phyloP scores from a whole-genome alignment of 2,329 filamentous ascomycete species.

The Aspergillus aculeatinus region DNA sequence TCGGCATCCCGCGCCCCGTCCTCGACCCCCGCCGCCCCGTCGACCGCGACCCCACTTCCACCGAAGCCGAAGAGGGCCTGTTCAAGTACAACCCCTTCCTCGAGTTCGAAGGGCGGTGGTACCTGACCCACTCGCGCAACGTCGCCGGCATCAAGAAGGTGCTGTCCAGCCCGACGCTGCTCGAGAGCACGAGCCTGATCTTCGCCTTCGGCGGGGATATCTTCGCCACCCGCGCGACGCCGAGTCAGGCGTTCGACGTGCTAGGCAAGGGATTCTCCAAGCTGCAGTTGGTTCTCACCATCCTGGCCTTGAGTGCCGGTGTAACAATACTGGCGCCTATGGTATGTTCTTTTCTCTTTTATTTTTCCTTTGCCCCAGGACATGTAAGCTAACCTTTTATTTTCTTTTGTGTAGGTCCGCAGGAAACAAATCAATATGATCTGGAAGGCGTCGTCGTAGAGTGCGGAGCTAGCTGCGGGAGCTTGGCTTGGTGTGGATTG shows the following conservation, averaged over 20 bases:
- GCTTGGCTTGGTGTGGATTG: not conserved
- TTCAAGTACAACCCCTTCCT: constrained; percentile 72
- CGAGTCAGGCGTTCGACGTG: constrained; percentile 87
- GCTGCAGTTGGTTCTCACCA: constrained; percentile 77
- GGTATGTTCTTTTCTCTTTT: constrained; percentile 55
- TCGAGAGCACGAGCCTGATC: constrained; percentile 90
- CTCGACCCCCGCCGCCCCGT: constrained; percentile 86
- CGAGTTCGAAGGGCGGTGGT: constrained; percentile 78
- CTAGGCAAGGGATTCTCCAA: constrained; percentile 94
- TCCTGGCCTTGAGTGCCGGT: constrained; percentile 73
- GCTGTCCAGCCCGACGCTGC: constrained; percentile 70
- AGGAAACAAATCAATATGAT: constrained; percentile 10
- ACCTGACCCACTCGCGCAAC: constrained; percentile 78
- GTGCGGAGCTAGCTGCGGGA: not conserved
- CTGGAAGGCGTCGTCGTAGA: constrained; percentile 4
- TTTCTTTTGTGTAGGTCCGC: constrained; percentile 4
- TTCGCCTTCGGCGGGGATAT: constrained; percentile 84
- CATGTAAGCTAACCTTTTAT: not conserved
- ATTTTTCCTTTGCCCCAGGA: not conserved
- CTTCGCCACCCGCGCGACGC: constrained; percentile 82
- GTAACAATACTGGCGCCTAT: constrained; percentile 79
- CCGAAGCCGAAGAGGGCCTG: constrained; percentile 81
- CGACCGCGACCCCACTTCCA: constrained; percentile 75
- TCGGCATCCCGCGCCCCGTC: constrained; percentile 73
- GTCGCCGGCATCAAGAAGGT: constrained; percentile 73